Conservation (phyloP, 495 filamentous ascomycete genomes). For the Podospora tetraspora region DNA sequence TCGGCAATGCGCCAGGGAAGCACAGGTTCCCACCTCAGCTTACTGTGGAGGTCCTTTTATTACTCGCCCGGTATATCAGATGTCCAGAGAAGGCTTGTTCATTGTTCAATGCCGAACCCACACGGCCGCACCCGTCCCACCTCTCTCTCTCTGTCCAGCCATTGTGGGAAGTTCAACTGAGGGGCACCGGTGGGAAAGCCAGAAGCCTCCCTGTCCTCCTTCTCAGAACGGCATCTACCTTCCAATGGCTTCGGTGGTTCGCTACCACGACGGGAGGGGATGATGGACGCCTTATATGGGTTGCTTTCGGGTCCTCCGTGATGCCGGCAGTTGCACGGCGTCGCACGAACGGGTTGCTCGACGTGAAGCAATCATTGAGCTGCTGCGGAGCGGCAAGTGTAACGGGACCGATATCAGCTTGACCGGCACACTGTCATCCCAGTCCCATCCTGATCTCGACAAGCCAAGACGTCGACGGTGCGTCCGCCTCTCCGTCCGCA, state of each 20-base stretch:
- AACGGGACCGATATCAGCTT: background rate
- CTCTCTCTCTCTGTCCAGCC: background rate
- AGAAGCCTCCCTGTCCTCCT: background rate
- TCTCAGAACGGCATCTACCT: background rate
- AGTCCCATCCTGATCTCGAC: background rate
- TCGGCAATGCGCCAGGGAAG: background rate
- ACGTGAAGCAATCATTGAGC: background rate
- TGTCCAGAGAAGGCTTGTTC: no score
- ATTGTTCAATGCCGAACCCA: background rate
- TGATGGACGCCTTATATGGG: background rate
- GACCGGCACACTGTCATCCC: constrained; percentile 1
- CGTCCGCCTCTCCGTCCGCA: background rate
- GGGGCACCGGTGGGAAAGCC: background rate
- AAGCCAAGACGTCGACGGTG: background rate
- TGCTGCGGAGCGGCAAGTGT: background rate
- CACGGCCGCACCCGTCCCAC: background rate
- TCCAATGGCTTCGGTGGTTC: background rate
- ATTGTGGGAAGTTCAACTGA: no score
- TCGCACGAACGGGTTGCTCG: background rate
- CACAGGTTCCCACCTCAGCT: background rate
- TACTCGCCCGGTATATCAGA: background rate
- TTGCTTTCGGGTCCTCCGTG: background rate
- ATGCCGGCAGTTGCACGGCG: constrained; percentile 2
- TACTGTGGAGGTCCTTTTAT: background rate
- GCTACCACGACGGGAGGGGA: background rate